Conservation (phyloP, 441 rosid species). For the Croton laevigatus region DNA sequence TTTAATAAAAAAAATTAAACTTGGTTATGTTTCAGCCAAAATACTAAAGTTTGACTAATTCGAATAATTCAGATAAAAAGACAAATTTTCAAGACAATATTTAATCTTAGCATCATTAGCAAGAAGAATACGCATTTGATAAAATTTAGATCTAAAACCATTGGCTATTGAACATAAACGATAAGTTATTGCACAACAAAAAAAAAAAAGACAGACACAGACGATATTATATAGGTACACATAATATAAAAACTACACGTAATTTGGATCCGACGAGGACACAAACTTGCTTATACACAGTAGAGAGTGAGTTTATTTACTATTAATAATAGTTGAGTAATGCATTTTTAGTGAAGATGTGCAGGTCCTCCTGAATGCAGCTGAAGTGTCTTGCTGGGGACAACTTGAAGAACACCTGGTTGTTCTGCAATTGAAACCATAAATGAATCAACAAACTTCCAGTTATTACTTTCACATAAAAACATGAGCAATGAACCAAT, state of each 20-base stretch:
- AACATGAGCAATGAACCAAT: neutral
- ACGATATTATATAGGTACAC: neutral
- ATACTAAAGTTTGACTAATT: too few species aligned
- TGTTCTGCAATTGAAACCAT: conserved; percentile 46
- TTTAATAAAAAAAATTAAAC: too few species aligned
- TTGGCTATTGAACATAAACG: neutral
- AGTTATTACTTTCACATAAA: neutral
- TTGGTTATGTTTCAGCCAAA: too few species aligned
- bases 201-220: too few species aligned
- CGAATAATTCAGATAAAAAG: too few species aligned
- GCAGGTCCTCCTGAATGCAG: conserved; percentile 46
- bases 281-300: conserved; percentile 7
- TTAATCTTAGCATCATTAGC: too few species aligned
- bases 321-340: neutral
- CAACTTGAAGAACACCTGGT: conserved; percentile 82
- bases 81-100: too few species aligned
- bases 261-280: conserved; percentile 11
- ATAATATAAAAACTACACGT: neutral
- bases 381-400: conserved; percentile 56
- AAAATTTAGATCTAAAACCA: neutral
- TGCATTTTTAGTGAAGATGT: conserved; percentile 29
- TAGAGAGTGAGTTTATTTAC: neutral
- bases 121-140: neutral
- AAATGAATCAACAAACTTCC: neutral
- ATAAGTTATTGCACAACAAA: too few species aligned